Evolutionary conservation across 257 asterid genomes (phyloP).

Genomic region (Cordia subcordata): DNA sequence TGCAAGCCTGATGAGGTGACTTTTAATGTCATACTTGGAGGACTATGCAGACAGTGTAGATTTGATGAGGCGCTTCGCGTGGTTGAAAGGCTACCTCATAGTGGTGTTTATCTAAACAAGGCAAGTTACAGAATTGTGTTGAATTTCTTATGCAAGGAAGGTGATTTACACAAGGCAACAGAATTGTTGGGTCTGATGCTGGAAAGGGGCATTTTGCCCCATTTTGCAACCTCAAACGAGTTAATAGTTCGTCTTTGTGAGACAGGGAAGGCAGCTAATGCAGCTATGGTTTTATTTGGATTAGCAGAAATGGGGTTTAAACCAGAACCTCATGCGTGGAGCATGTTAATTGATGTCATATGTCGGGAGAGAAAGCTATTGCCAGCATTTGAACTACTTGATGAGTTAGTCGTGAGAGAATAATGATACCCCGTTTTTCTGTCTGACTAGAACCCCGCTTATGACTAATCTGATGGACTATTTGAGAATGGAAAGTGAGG

Average conservation of each 20-base stretch:
- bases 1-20: slow-evolving; percentile 76
- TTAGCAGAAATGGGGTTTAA: slow-evolving; percentile 55
- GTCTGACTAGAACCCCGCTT: no score
- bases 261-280: slow-evolving; percentile 64
- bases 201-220: slow-evolving; percentile 76
- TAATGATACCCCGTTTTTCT: neutral
- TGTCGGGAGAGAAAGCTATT: slow-evolving; percentile 77
- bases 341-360: slow-evolving; percentile 46
- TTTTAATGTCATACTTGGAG: slow-evolving; percentile 69
- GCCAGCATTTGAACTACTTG: slow-evolving; percentile 67
- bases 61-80: slow-evolving; percentile 62
- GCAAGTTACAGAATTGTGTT: slow-evolving; percentile 84
- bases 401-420: slow-evolving; percentile 33
- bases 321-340: slow-evolving; percentile 76
- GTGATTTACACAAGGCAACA: slow-evolving; percentile 55
- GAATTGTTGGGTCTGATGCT: slow-evolving; percentile 62
- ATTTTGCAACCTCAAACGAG: slow-evolving; percentile 79
- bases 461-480: no score
- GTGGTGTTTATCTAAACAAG: slow-evolving; percentile 68
- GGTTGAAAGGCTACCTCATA: slow-evolving; percentile 67
- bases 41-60: slow-evolving; percentile 63
- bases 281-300: slow-evolving; percentile 46
- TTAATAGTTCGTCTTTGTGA: slow-evolving; percentile 59
- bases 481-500: no score
- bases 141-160: slow-evolving; percentile 64